phyloP scores from a whole-genome alignment of 306 rosid genomes.

The Gastrolobium bilobum region DNA sequence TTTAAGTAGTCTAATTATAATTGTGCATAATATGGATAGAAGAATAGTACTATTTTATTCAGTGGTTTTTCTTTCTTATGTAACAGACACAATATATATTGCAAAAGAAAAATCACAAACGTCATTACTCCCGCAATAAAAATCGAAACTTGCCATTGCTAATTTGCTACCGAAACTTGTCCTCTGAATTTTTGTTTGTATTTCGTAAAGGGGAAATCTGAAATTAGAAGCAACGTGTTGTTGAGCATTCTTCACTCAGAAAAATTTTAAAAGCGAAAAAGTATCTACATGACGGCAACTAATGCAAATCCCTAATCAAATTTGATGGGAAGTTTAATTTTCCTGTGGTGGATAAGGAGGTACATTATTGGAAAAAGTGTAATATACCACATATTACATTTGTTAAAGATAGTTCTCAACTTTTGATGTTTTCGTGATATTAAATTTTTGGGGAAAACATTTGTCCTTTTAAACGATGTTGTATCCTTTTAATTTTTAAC shows the following conservation, averaged over 20 bases:
- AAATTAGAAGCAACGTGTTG: slow-evolving; percentile 45
- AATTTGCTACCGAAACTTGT: slow-evolving; percentile 8
- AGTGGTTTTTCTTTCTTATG: slow-evolving; percentile 3
- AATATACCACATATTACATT: too few relatives aligned
- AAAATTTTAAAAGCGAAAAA: slow-evolving; percentile 33
- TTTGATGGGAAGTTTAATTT: slow-evolving; percentile 31
- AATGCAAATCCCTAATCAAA: slow-evolving; percentile 20
- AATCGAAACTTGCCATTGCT: slow-evolving; percentile 1
- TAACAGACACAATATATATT: neutral
- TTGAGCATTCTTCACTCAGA: slow-evolving; percentile 40
- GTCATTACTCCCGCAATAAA: neutral
- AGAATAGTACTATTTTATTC: neutral
- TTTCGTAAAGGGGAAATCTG: slow-evolving; percentile 38
- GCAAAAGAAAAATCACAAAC: slow-evolving; percentile 13
- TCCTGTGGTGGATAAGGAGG: slow-evolving; percentile 6
- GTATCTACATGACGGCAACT: slow-evolving; percentile 29
- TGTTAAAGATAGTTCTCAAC: too few relatives aligned
- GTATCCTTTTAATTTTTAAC: too few relatives aligned
- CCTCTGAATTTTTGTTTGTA: neutral
- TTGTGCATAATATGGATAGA: neutral
- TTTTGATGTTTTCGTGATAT: too few relatives aligned
- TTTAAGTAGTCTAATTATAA: neutral
- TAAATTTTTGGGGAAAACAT: too few relatives aligned
- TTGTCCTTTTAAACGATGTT: too few relatives aligned
- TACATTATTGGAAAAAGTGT: neutral